These are phyloP conservation scores for Lipomyces japonicus DNA, from an alignment of 805 yeast species.

Conservation along the genomic window DNA sequence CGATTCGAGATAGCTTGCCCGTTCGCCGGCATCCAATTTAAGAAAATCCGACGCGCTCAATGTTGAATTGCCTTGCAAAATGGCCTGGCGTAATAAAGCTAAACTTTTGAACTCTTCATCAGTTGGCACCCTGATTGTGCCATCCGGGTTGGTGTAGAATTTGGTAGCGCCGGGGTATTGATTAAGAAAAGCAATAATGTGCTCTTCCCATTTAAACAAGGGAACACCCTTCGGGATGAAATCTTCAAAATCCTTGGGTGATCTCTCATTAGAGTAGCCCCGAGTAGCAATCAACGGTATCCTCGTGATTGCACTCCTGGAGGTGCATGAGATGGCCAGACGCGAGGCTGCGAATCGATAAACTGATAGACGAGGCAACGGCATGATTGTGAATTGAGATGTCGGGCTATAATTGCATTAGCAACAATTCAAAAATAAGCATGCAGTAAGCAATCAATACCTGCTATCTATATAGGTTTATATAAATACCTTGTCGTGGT, in stretches of 20 bases:
- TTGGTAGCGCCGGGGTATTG: constrained; percentile 61
- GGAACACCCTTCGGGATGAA: constrained; percentile 27
- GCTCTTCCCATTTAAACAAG: constrained; percentile 25
- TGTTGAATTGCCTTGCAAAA: constrained; percentile 1
- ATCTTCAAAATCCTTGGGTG: constrained; percentile 9
- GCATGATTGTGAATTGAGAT: no score
- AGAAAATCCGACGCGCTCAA: constrained; percentile 48
- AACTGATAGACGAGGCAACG: background rate
- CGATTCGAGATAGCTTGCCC: constrained; percentile 57
- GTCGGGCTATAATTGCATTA: no score
- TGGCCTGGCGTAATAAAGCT: constrained; percentile 52
- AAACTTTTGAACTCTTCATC: constrained; percentile 69
- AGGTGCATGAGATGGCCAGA: background rate
- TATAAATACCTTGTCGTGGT: no score
- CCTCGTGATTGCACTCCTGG: background rate
- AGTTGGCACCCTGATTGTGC: constrained; percentile 63
- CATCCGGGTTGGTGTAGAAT: constrained; percentile 71
- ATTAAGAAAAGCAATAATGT: constrained; percentile 42
- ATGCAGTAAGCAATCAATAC: no score
- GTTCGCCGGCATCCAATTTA: constrained; percentile 50
- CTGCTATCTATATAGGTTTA: no score
- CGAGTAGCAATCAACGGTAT: background rate
- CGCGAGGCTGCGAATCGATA: background rate
- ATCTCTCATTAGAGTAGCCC: background rate
- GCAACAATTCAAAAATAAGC: no score